These are phyloP conservation scores for Sambucus nigra DNA, from an alignment of 129 eudicot species.

Conservation along the genomic window DNA sequence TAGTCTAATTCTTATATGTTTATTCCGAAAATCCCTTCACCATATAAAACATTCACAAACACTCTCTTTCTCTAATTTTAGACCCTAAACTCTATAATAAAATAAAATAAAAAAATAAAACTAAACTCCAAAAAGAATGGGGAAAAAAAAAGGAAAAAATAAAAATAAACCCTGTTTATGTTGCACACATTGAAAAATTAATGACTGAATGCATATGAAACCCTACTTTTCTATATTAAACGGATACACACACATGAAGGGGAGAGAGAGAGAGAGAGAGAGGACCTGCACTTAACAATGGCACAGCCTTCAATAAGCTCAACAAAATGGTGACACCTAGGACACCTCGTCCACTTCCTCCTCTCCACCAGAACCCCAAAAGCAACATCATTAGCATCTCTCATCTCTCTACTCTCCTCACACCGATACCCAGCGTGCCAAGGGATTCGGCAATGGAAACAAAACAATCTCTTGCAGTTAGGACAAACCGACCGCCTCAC, in stretches of 20 bases:
- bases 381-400: conserved; percentile 51
- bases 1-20: too few species aligned
- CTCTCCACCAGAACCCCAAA: conserved; percentile 60
- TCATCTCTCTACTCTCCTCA: conserved; percentile 50
- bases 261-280: conserved; percentile 6
- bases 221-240: not conserved
- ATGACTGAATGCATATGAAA: too few species aligned
- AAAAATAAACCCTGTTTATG: too few species aligned
- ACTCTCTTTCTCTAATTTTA: too few species aligned
- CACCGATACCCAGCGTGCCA: conserved; percentile 77
- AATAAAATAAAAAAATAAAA: too few species aligned
- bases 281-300: conserved; percentile 55
- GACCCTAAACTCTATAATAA: too few species aligned
- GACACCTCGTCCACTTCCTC: conserved; percentile 65
- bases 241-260: too few species aligned
- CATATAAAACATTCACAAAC: too few species aligned
- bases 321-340: conserved; percentile 50
- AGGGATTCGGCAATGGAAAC: conserved; percentile 39
- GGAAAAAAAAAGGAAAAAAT: too few species aligned
- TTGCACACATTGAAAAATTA: too few species aligned
- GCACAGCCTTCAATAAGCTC: conserved; percentile 49
- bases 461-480: conserved; percentile 43
- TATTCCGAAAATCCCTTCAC: too few species aligned
- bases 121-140: too few species aligned
- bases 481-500: conserved; percentile 39